These are phyloP conservation scores for Pseudocercospora fijiensis DNA, from an alignment of 2,329 filamentous ascomycete species.

Conservation along the genomic window DNA sequence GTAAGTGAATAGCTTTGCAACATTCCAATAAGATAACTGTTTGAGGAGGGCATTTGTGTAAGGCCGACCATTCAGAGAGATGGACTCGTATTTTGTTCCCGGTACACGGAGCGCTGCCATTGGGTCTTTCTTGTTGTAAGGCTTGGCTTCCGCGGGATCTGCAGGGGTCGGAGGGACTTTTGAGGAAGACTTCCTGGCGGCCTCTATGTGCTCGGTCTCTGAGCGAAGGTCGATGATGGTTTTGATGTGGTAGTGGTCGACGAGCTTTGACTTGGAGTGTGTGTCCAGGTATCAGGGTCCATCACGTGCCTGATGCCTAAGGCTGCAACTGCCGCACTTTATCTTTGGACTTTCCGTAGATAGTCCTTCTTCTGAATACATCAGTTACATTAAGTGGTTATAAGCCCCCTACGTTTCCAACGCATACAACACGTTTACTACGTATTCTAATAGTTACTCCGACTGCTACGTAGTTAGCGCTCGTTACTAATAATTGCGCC, in stretches of 20 bases:
- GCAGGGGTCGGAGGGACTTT: constrained; percentile 48
- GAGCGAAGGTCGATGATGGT: constrained; percentile 79
- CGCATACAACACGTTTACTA: too few relatives aligned
- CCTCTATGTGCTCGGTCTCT: constrained; percentile 52
- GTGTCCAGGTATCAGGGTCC: too few relatives aligned
- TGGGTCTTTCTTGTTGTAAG: constrained; percentile 31
- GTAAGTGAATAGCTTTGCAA: constrained; percentile 62
- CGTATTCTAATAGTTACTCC: too few relatives aligned
- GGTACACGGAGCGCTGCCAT: constrained; percentile 59
- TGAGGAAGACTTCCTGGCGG: constrained; percentile 58
- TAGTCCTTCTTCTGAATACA: too few relatives aligned
- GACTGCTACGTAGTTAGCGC: too few relatives aligned
- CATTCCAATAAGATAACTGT: constrained; percentile 66
- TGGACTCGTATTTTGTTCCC: constrained; percentile 61
- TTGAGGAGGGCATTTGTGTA: constrained; percentile 69
- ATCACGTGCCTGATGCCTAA: too few relatives aligned
- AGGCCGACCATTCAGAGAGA: constrained; percentile 70
- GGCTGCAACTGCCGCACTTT: too few relatives aligned
- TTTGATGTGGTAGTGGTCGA: constrained; percentile 61
- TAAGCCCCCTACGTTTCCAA: too few relatives aligned
- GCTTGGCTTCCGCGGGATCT: constrained; percentile 22
- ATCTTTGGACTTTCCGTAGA: too few relatives aligned
- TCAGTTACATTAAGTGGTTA: too few relatives aligned
- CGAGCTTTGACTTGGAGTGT: too few relatives aligned
- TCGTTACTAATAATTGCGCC: too few relatives aligned